Conservation (phyloP, 2,329 filamentous ascomycete species). For the Cladosporium halotolerans region DNA sequence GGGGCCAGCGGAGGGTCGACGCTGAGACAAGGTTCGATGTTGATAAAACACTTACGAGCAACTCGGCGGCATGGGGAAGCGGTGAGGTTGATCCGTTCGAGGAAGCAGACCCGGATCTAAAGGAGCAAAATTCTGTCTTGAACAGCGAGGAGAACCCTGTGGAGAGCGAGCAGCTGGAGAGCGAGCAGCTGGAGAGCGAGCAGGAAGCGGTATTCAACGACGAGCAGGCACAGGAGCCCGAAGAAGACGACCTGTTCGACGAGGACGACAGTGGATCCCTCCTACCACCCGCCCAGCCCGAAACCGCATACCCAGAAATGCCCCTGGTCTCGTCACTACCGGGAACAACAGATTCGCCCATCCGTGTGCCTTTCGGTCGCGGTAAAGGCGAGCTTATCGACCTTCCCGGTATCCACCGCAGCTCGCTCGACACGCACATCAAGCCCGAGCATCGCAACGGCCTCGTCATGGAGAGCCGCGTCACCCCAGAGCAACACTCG, state of each 20-base stretch:
- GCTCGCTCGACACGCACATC: slow-evolving; percentile 65
- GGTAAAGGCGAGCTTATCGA: slow-evolving; percentile 89
- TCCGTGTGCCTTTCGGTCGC: slow-evolving; percentile 81
- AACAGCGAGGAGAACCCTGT: not conserved
- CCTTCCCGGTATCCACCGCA: slow-evolving; percentile 75
- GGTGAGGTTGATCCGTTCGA: slow-evolving; percentile 1
- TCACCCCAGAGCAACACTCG: slow-evolving; percentile 65
- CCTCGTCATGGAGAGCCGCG: slow-evolving; percentile 71
- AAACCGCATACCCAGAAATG: slow-evolving; percentile 73
- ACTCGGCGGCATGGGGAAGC: not conserved
- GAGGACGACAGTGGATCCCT: slow-evolving; percentile 38
- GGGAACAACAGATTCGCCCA: slow-evolving; percentile 91
- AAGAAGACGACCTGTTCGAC: slow-evolving; percentile 19
- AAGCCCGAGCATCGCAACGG: slow-evolving; percentile 57
- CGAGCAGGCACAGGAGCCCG: slow-evolving; percentile 11
- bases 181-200: not conserved
- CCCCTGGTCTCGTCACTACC: slow-evolving; percentile 80
- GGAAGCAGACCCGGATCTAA: not conserved
- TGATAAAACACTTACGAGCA: not conserved
- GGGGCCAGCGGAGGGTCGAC: slow-evolving; percentile 23
- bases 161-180: not conserved
- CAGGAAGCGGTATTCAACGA: not conserved
- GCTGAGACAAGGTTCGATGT: not conserved
- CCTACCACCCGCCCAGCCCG: slow-evolving; percentile 68
- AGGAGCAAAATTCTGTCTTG: not conserved